Evolutionary conservation across 169 alveolate species (phyloP).

Genomic region (Cryptosporidium ubiquitum): DNA sequence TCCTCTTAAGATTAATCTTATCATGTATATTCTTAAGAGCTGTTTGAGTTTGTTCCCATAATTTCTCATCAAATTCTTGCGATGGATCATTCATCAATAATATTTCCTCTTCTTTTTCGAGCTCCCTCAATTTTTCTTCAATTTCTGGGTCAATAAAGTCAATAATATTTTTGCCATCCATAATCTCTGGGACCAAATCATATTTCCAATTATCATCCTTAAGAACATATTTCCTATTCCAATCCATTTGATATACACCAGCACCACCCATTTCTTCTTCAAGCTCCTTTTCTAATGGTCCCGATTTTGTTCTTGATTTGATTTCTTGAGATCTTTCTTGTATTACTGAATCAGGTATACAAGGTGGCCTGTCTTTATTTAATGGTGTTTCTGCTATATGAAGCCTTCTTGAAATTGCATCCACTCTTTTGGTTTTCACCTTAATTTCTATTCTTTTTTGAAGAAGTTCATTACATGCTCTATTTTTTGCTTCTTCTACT

Average conservation of each 20-base stretch:
- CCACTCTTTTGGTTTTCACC: conserved; percentile 79
- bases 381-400: conserved; percentile 81
- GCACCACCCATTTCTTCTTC: conserved; percentile 97
- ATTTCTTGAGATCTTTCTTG: conserved; percentile 67
- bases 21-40: conserved; percentile 38
- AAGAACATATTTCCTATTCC: conserved; percentile 87
- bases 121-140: conserved; percentile 91
- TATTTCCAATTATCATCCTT: conserved; percentile 94
- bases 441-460: conserved; percentile 74
- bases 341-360: conserved; percentile 88
- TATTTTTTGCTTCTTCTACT: conserved; percentile 89
- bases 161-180: conserved; percentile 96
- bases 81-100: conserved; percentile 83
- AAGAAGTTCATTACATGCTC: conserved; percentile 88
- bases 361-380: conserved; percentile 84
- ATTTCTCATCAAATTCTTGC: conserved; percentile 76
- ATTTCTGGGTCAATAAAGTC: conserved; percentile 98
- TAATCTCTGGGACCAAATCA: conserved; percentile 97
- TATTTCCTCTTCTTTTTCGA: conserved; percentile 97
- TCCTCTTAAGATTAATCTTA: conserved; percentile 48
- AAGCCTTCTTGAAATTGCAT: conserved; percentile 81
- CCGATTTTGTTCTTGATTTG: conserved; percentile 34
- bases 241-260: conserved; percentile 95
- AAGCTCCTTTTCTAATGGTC: conserved; percentile 70
- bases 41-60: conserved; percentile 52